Percentiles rank a stretch among this genome's conserved stretches.
Evolutionary conservation across 75 land plant genomes (phyloP).

Genomic region (Pinus tabuliformis): DNA sequence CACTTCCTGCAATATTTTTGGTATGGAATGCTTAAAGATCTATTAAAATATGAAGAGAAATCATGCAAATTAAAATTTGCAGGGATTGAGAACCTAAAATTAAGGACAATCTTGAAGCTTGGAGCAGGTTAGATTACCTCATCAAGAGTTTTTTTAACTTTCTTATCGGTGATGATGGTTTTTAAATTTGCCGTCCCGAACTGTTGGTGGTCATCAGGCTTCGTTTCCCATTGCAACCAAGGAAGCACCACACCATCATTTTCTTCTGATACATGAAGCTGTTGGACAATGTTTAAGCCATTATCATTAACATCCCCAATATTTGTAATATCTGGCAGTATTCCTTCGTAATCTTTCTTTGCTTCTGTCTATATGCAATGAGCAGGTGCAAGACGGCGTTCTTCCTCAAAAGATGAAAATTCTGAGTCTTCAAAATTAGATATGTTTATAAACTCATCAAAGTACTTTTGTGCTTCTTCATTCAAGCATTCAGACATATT

Average conservation of each 20-base stretch:
- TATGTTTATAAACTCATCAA: conserved; percentile 76
- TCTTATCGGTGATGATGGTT: conserved; percentile 10
- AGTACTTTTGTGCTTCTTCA: conserved; percentile 82
- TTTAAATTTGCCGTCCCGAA: conserved; percentile 11
- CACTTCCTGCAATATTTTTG: conserved; percentile 9
- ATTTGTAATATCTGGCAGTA: not conserved
- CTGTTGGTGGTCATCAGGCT: conserved; percentile 37
- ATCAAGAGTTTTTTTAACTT: not conserved
- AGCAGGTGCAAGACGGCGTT: conserved; percentile 52
- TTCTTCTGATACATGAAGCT: conserved; percentile 26
- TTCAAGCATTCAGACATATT: conserved; percentile 51
- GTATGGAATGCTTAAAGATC: not conserved
- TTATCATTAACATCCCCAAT: conserved; percentile 4
- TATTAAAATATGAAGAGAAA: not conserved
- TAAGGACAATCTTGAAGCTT: not conserved
- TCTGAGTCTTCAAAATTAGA: conserved; percentile 76
- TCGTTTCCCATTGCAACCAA: conserved; percentile 98
- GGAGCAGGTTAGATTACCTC: conserved; percentile 26
- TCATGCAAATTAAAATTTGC: not conserved
- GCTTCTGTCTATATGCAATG: conserved; percentile 14
- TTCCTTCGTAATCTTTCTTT: conserved; percentile 10
- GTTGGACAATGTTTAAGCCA: conserved; percentile 9
- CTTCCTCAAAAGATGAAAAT: conserved; percentile 72
- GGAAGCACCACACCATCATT: conserved; percentile 91
- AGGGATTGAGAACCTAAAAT: not conserved